Base-by-base conservation (phyloP, 2,329 filamentous ascomycete species). In the Fusarium robinianum region DNA sequence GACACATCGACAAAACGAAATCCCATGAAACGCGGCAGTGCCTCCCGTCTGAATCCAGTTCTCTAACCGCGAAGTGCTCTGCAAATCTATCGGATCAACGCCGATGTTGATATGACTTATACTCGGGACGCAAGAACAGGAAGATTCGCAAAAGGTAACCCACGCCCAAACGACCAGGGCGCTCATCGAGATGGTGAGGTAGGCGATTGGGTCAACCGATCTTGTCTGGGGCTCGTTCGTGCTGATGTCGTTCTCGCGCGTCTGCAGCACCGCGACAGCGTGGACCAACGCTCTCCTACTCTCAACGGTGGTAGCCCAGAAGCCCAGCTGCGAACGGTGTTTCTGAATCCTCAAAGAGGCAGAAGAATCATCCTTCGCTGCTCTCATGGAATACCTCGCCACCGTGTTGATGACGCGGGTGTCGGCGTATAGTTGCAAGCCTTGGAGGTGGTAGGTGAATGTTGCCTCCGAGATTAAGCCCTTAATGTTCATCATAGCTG, bases 401-500 rank as follows among this genome's bases (percentile, higher is more conserved):
- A 67, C 42, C 3, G 62, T 53, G 8, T 56, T 63, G 7, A 71
- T 58, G 3, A 48, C 60, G 3, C 58, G 45, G 1, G 67, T 51
- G 19, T 74, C 68, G 5, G 67, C 60, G 19, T 65, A 64, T 0
- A 73, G 49, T 23, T 71, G 64, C 10, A 73, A 51, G 3, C 46
- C 62, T 30, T 72, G 61, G 2, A 72, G 54, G 27, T 71, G 65
- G 30, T 70, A 67, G 0, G 72, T 61, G 53, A 70, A 66, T 4
- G 58, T 46, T 1, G 65, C 59, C 15, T 67, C 66, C 2, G 67
- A 64, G 4, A 66, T 48, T 8, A 66, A 49, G 3, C 49, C 53
- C 11, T 64, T 61, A 16, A 71, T 55, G 7, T 69, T 62, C 0
- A 41, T 46, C 31, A 59, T 53, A 0, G 63, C 64, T 3, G 41